Evolutionary conservation across 768 basidiomycete genomes (phyloP).

Genomic region (Suillus occidentalis): DNA sequence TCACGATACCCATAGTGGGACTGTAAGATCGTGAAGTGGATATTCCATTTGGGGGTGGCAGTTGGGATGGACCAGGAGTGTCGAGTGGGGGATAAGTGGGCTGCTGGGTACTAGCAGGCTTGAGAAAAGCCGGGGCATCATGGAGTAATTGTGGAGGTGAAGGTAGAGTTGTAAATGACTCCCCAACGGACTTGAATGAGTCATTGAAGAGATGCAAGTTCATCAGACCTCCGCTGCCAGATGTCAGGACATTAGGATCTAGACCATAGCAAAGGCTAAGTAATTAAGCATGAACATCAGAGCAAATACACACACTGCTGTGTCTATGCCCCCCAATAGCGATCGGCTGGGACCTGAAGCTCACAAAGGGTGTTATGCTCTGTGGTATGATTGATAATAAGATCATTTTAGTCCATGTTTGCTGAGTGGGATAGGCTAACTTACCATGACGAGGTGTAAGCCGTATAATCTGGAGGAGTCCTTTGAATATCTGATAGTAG

Average conservation of each 20-base stretch:
- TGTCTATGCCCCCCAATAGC: no score
- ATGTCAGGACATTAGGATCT: constrained; percentile 13
- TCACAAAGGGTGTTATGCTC: no score
- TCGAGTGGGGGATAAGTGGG: constrained; percentile 43
- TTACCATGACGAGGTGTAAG: no score
- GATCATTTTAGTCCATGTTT: no score
- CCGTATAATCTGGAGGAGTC: no score
- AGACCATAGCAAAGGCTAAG: no score
- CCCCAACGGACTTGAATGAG: constrained; percentile 33
- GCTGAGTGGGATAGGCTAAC: no score
- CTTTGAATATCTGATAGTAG: no score
- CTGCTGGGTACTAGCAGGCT: constrained; percentile 46
- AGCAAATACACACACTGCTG: no score
- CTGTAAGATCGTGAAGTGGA: constrained; percentile 57
- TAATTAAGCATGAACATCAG: no score
- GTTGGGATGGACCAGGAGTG: constrained; percentile 31
- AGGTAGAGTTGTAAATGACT: constrained; percentile 22
- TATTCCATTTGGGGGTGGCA: constrained; percentile 54
- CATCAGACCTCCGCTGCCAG: constrained; percentile 20
- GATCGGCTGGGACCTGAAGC: no score
- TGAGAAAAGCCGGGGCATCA: constrained; percentile 34
- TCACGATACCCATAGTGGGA: constrained; percentile 33
- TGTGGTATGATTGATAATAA: no score
- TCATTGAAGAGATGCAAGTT: constrained; percentile 30
- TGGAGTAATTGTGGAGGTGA: constrained; percentile 18